Conservation (phyloP, 2,329 filamentous ascomycete genomes). For the Calonectria pteridis region DNA sequence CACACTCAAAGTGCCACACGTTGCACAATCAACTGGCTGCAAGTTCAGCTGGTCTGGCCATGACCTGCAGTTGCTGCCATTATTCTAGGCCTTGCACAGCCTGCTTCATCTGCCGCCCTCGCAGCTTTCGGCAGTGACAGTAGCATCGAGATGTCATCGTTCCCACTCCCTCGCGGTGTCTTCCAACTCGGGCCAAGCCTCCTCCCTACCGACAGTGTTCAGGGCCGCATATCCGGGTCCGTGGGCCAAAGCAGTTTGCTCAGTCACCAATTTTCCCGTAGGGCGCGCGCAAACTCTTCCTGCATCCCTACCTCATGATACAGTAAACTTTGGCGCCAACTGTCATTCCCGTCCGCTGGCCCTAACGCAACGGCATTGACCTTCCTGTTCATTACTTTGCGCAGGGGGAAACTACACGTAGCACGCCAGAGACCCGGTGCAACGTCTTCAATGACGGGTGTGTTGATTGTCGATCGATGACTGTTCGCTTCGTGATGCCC, state of each 20-base stretch:
- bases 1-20: background rate
- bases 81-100: conserved; percentile 13
- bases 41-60: conserved; percentile 18
- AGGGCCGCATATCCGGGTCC: conserved; percentile 12
- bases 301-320: background rate
- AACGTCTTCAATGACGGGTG: conserved; percentile 18
- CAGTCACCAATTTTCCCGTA: background rate
- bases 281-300: background rate
- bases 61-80: background rate
- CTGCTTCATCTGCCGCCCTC: conserved; percentile 16
- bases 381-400: background rate
- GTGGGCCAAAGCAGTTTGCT: background rate
- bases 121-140: background rate
- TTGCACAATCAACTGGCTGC: conserved; percentile 4
- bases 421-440: background rate
- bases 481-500: background rate
- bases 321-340: conserved; percentile 11
- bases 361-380: background rate
- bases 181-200: background rate
- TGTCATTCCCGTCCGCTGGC: conserved; percentile 10
- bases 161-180: background rate
- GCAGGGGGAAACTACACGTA: background rate
- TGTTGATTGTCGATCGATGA: conserved; percentile 17
- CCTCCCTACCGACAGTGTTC: background rate
- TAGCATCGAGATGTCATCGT: background rate